These are phyloP conservation scores for Cinnamomum chago DNA, from an alignment of 164 flowering plant species.

Conservation along the genomic window DNA sequence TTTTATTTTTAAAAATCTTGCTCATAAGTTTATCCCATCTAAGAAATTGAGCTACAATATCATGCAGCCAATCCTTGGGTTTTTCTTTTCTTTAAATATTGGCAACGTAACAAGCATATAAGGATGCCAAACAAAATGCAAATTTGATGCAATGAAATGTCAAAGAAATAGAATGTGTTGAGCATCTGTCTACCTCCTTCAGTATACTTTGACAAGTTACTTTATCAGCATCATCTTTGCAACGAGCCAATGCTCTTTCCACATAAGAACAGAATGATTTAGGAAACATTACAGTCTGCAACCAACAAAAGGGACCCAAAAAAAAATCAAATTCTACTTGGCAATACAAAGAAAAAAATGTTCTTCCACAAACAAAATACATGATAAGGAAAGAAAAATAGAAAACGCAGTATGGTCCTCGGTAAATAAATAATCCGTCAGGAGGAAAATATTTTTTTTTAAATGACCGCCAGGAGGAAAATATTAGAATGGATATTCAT, in stretches of 20 bases:
- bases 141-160: neutral
- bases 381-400: neutral
- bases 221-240: constrained; percentile 74
- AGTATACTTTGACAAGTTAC: constrained; percentile 63
- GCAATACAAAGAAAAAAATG: neutral
- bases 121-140: neutral
- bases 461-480: neutral
- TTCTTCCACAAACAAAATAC: neutral
- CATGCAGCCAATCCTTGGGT: neutral
- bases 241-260: constrained; percentile 89
- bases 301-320: neutral
- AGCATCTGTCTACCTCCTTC: constrained; percentile 66
- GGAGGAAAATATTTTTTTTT: neutral
- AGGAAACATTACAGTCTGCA: constrained; percentile 74
- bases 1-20: too few relatives aligned
- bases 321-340: neutral
- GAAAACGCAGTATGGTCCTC: neutral
- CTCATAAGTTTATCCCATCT: too few relatives aligned
- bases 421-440: too few relatives aligned
- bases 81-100: neutral
- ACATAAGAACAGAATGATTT: constrained; percentile 75
- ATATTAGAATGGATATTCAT: neutral
- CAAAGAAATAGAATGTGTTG: neutral
- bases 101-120: neutral
- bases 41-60: neutral